A percentile compares a stretch with the other conserved stretches of the same genome.
Evolutionary conservation across 148 eudicot genomes (phyloP).

Genomic region (Silene latifolia): DNA sequence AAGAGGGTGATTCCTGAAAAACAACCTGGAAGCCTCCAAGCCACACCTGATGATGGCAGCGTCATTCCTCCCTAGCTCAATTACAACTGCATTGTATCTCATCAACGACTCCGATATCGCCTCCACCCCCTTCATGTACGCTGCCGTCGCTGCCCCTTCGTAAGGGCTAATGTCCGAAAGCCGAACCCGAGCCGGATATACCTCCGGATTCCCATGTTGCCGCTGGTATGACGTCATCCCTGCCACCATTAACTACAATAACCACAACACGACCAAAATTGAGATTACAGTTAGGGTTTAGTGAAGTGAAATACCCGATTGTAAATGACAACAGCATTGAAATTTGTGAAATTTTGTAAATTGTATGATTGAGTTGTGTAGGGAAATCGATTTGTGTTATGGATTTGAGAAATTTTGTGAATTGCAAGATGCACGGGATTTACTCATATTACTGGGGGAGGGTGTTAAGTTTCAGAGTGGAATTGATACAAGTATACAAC

Average conservation of each 20-base stretch:
- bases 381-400: too few species aligned
- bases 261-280: too few species aligned
- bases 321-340: not conserved
- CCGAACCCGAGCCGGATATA: constrained; percentile 36
- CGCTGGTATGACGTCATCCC: not conserved
- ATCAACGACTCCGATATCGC: constrained; percentile 56
- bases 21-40: constrained; percentile 59
- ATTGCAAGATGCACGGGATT: too few species aligned
- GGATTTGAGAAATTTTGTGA: too few species aligned
- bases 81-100: constrained; percentile 63
- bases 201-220: not conserved
- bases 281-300: too few species aligned
- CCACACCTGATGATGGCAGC: constrained; percentile 70
- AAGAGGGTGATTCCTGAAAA: constrained; percentile 43
- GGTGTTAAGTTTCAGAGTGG: too few species aligned
- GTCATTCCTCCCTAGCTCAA: constrained; percentile 62
- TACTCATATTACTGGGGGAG: too few species aligned
- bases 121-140: constrained; percentile 65
- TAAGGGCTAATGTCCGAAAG: constrained; percentile 53
- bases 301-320: not conserved
- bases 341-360: not conserved
- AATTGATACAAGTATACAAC: too few species aligned
- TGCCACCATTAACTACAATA: too few species aligned
- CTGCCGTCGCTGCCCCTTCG: constrained; percentile 53
- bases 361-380: too few species aligned